Conservation (phyloP, 345 rosid species). For the Populus tremula region DNA sequence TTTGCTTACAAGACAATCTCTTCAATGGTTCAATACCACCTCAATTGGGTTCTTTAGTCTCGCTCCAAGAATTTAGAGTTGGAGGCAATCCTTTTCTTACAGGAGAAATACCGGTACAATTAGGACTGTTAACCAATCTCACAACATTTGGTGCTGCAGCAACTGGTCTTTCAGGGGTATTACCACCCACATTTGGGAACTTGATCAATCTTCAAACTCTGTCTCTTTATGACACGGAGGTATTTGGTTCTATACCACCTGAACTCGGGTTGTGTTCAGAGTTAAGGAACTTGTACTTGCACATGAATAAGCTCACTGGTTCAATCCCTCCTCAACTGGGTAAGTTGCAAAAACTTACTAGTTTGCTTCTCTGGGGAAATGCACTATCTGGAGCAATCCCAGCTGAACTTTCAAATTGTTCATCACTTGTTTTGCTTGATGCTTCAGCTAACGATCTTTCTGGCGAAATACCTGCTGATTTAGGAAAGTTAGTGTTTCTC, state of each 20-base stretch:
- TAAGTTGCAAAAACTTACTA: slow-evolving; percentile 79
- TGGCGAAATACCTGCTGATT: slow-evolving; percentile 73
- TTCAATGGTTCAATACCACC: slow-evolving; percentile 84
- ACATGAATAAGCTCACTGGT: slow-evolving; percentile 95
- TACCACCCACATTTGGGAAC: slow-evolving; percentile 80
- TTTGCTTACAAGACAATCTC: slow-evolving; percentile 81
- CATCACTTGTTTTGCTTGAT: slow-evolving; percentile 87
- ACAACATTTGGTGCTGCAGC: slow-evolving; percentile 94
- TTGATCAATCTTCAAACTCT: slow-evolving; percentile 80
- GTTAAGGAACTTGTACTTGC: slow-evolving; percentile 82
- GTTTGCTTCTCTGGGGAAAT: slow-evolving; percentile 92
- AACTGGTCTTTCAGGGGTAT: slow-evolving; percentile 74
- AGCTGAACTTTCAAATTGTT: slow-evolving; percentile 78
- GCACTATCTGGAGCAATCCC: slow-evolving; percentile 73
- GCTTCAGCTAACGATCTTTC: slow-evolving; percentile 78
- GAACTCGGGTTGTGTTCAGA: slow-evolving; percentile 75
- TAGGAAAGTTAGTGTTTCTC: slow-evolving; percentile 66
- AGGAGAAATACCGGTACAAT: slow-evolving; percentile 72
- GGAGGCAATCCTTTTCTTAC: slow-evolving; percentile 83
- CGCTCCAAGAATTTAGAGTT: slow-evolving; percentile 75
- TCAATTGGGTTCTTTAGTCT: slow-evolving; percentile 65
- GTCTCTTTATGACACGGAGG: slow-evolving; percentile 81
- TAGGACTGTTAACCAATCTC: slow-evolving; percentile 70
- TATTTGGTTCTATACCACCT: slow-evolving; percentile 71
- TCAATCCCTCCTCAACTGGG: slow-evolving; percentile 74